Evolutionary conservation across 441 rosid species (phyloP).

Genomic region (Flueggea neowawraea): DNA sequence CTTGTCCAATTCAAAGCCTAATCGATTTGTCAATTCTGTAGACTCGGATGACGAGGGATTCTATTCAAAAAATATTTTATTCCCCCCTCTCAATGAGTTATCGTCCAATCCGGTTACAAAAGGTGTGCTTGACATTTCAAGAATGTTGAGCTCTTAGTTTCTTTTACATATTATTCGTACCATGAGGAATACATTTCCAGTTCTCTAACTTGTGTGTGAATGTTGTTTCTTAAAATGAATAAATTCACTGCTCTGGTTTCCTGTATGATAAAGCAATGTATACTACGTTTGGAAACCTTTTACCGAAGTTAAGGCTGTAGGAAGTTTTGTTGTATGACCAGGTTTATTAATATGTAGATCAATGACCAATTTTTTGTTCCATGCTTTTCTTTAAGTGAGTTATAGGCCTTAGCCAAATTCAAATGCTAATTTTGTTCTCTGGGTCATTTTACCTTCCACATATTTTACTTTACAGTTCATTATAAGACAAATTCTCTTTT

Average conservation of each 20-base stretch:
- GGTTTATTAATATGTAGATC: too few relatives aligned
- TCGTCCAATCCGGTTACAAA: constrained; percentile 51
- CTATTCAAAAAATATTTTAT: constrained; percentile 41
- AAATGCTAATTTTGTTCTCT: too few relatives aligned
- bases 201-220: not conserved
- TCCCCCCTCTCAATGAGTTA: constrained; percentile 53
- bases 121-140: constrained; percentile 43
- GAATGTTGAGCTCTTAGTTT: constrained; percentile 23
- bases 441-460: not conserved
- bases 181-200: too few relatives aligned
- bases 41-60: constrained; percentile 68
- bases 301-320: too few relatives aligned
- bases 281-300: too few relatives aligned
- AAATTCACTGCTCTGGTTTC: not conserved
- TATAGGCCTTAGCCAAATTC: too few relatives aligned
- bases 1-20: constrained; percentile 37
- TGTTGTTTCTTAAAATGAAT: not conserved
- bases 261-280: not conserved
- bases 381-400: too few relatives aligned
- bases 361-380: too few relatives aligned
- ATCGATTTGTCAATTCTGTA: constrained; percentile 34
- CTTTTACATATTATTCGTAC: not conserved
- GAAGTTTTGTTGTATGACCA: too few relatives aligned
- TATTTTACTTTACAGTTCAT: not conserved
- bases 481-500: not conserved